Percentiles rank a stretch among this genome's conserved stretches.
Evolutionary conservation across 2,329 filamentous ascomycete species (phyloP).

Genomic region (Ophiosphaerella korrae): DNA sequence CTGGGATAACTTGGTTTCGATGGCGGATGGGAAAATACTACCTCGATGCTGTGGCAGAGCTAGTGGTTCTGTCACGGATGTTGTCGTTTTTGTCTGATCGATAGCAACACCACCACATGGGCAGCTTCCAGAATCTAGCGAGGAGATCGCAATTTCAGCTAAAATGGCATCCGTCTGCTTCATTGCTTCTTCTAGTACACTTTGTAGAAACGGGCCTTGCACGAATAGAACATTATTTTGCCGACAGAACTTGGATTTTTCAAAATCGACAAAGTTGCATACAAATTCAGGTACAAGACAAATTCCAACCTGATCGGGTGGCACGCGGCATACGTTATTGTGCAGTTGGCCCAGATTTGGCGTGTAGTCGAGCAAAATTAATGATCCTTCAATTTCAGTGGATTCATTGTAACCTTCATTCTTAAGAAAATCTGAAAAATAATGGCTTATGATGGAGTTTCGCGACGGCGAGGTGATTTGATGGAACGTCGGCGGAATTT

Average conservation of each 20-base stretch:
- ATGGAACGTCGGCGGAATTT: conserved; percentile 16
- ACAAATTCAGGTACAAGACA: conserved; percentile 37
- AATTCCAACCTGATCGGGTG: conserved; percentile 26
- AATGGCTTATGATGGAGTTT: conserved; percentile 13
- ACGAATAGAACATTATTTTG: conserved; percentile 31
- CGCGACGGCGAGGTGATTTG: conserved; percentile 13
- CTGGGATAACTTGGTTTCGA: conserved; percentile 13
- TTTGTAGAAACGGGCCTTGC: conserved; percentile 34
- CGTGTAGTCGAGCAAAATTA: conserved; percentile 35
- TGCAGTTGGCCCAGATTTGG: conserved; percentile 24
- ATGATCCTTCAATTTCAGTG: conserved; percentile 6
- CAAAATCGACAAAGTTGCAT: conserved; percentile 16
- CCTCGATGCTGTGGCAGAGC: neutral
- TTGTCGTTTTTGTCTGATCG: neutral
- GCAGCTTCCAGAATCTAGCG: neutral
- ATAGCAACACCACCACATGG: conserved; percentile 1
- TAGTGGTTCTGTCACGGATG: neutral
- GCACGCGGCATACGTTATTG: conserved; percentile 11
- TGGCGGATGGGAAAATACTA: conserved; percentile 10
- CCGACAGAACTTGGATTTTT: conserved; percentile 11
- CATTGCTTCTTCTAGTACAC: conserved; percentile 19
- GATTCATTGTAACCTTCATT: conserved; percentile 19
- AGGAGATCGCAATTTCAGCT: conserved; percentile 7
- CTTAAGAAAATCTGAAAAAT: conserved; percentile 20
- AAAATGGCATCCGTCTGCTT: conserved; percentile 17